Evolutionary conservation across 768 basidiomycete genomes (phyloP).

Genomic region (Neoboletus magnificus): DNA sequence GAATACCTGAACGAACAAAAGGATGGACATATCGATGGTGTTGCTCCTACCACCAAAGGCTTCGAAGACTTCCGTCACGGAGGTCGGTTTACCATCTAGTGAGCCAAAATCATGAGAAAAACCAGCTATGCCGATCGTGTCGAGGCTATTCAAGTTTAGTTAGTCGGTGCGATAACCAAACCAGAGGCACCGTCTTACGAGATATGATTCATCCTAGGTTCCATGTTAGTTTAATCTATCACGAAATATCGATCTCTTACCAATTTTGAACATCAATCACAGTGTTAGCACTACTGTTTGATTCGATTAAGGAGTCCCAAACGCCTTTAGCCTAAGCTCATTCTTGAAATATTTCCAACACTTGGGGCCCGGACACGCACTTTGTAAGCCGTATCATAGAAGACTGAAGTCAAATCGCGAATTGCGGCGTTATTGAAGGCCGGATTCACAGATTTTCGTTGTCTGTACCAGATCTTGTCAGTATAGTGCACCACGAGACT

Average conservation of each 20-base stretch:
- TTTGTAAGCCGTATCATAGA: constrained; percentile 43
- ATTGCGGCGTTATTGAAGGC: constrained; percentile 43
- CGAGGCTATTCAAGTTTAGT: constrained; percentile 31
- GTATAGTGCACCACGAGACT: constrained; percentile 19
- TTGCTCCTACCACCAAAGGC: constrained; percentile 14
- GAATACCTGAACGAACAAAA: constrained; percentile 28
- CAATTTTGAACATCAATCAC: constrained; percentile 50
- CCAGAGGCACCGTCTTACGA: constrained; percentile 29
- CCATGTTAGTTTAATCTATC: background rate
- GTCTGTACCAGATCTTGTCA: constrained; percentile 20
- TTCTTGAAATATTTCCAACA: background rate
- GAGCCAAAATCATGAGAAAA: constrained; percentile 46
- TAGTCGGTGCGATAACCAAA: background rate
- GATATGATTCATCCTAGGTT: constrained; percentile 43
- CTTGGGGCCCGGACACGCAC: constrained; percentile 22
- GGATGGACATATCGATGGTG: constrained; percentile 2
- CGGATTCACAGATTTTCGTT: constrained; percentile 37
- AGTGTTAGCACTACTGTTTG: constrained; percentile 21
- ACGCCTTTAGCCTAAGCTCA: constrained; percentile 25
- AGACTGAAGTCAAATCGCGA: constrained; percentile 35
- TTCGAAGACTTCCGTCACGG: constrained; percentile 29
- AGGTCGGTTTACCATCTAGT: constrained; percentile 33
- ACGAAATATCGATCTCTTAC: constrained; percentile 20
- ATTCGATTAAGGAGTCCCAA: constrained; percentile 32
- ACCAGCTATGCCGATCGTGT: constrained; percentile 43